A percentile compares a stretch with the other conserved stretches of the same genome.
Conservation (phyloP, 768 basidiomycete species). For the Rhodotorula graminis region DNA sequence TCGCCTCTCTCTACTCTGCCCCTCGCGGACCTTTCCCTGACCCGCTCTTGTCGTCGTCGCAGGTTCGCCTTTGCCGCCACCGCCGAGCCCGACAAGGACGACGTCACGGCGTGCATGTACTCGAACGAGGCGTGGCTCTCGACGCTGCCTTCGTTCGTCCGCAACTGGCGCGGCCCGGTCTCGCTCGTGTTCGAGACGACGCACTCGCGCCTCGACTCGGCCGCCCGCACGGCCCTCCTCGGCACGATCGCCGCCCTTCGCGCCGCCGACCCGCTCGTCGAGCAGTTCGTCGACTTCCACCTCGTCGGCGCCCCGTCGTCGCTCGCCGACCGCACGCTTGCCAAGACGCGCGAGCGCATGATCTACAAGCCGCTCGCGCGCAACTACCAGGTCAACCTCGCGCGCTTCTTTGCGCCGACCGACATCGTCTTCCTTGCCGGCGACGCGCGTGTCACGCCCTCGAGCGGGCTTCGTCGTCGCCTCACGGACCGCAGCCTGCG, state of each 20-base stretch:
- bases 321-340: constrained; percentile 21
- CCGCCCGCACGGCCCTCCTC: constrained; percentile 20
- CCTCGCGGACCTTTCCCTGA: not conserved
- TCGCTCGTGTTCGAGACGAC: constrained; percentile 41
- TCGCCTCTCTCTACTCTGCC: fast-evolving
- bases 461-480: constrained; percentile 23
- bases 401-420: constrained; percentile 43
- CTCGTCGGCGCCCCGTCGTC: constrained; percentile 35
- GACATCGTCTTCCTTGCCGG: constrained; percentile 41
- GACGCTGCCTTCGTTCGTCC: constrained; percentile 38
- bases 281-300: constrained; percentile 41
- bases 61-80: constrained; percentile 40
- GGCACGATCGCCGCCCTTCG: constrained; percentile 28
- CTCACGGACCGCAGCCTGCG: constrained; percentile 6
- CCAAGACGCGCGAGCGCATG: constrained; percentile 41
- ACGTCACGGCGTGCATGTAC: constrained; percentile 43
- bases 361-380: constrained; percentile 37
- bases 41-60: not conserved
- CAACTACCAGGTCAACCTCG: constrained; percentile 44
- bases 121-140: constrained; percentile 43
- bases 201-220: constrained; percentile 32
- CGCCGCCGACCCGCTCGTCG: constrained; percentile 32
- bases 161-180: constrained; percentile 40
- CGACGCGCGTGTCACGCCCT: constrained; percentile 39
- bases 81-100: constrained; percentile 1